Percentiles rank a stretch among this genome's conserved stretches.
Conservation (phyloP, 139 green algal genomes). For the Tetradesmus lagerheimii region DNA sequence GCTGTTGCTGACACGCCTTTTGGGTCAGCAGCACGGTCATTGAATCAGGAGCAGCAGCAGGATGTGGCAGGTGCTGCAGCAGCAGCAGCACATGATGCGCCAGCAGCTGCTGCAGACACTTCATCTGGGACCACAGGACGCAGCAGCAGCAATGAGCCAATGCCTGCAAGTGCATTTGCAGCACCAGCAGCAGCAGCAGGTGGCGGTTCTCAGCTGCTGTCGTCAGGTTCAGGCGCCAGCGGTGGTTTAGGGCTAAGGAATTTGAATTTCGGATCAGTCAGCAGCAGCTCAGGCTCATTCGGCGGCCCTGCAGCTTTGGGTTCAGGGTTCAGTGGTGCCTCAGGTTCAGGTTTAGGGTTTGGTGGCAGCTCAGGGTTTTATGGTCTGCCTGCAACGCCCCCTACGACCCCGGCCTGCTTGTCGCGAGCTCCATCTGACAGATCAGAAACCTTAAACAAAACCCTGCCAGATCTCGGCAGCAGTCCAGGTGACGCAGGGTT, state of each 20-base stretch:
- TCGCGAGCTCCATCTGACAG: background rate
- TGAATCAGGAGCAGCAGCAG: background rate
- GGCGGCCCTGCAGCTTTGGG: background rate
- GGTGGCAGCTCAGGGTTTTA: background rate
- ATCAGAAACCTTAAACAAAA: background rate
- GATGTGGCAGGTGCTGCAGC: background rate
- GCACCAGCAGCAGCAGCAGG: background rate
- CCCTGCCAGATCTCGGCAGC: background rate
- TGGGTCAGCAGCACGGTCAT: background rate
- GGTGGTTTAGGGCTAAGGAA: background rate
- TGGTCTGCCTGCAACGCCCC: background rate
- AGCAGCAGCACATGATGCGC: too few relatives aligned
- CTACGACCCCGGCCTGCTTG: slow-evolving; percentile 17
- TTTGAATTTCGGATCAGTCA: background rate
- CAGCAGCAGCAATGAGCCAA: background rate
- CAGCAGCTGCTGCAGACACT: background rate
- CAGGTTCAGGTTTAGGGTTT: background rate
- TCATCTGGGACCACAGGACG: background rate
- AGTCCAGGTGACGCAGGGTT: background rate
- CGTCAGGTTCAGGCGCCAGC: background rate
- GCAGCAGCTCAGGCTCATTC: background rate
- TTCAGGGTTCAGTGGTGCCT: background rate
- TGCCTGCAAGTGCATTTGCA: background rate
- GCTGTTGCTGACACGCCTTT: background rate
- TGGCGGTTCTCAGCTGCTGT: background rate